Evolutionary conservation across 2,329 filamentous ascomycete species (phyloP).

Genomic region (Xylaria sp.): DNA sequence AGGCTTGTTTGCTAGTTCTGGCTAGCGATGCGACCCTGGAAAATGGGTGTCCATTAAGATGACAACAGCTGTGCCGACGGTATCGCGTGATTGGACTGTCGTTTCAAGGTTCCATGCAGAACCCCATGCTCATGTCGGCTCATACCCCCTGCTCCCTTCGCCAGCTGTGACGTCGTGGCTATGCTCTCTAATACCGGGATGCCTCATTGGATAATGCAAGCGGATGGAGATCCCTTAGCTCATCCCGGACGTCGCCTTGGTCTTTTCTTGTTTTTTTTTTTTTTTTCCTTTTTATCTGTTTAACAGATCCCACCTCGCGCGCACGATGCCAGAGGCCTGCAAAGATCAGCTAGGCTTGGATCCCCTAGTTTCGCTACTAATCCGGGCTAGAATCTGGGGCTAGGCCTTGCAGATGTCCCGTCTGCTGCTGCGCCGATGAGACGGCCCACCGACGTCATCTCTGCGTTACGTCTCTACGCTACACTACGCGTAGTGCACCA

Average conservation of each 20-base stretch:
- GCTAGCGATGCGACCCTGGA: constrained; percentile 8
- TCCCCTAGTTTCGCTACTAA: no score
- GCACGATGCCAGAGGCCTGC: no score
- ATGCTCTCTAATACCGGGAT: constrained; percentile 12
- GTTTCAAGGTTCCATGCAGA: no score
- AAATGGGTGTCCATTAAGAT: constrained; percentile 1
- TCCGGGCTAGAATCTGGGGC: no score
- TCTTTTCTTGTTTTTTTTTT: constrained; percentile 22
- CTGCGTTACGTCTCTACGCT: constrained; percentile 21
- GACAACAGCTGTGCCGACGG: not conserved
- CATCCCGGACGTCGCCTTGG: not conserved
- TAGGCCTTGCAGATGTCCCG: not conserved
- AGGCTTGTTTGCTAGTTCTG: constrained; percentile 5
- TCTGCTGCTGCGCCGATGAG: constrained; percentile 12
- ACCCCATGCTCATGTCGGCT: no score
- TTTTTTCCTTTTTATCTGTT: no score
- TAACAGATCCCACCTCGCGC: no score
- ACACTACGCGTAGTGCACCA: not conserved
- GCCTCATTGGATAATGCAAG: constrained; percentile 15
- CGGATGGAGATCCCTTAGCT: constrained; percentile 8
- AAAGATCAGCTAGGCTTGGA: no score
- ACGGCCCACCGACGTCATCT: constrained; percentile 34
- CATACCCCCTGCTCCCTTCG: not conserved
- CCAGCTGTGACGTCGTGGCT: constrained; percentile 38
- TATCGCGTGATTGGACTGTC: constrained; percentile 7